These are phyloP conservation scores for cucumber (Cucumis sativus) DNA, from an alignment of 306 rosid genomes.

Conservation along the genomic window Cucumber_9930_V3 NC_026660.2:727001-727500, in stretches of 20 bases:
- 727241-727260: neutral
- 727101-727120: neutral
- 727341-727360: slow-evolving; percentile 90
- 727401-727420: neutral
- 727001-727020: neutral
- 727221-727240: neutral
- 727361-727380: slow-evolving; percentile 71
- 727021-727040: neutral
- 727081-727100: neutral
- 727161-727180: neutral
- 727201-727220: neutral
- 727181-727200: neutral
- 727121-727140: neutral
- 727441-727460: neutral
- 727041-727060: neutral
- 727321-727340: slow-evolving; percentile 56
- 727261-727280: slow-evolving; percentile 82
- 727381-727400: slow-evolving; percentile 14
- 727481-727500: slow-evolving; percentile 19
- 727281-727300: slow-evolving; percentile 82
- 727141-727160: neutral
- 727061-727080: neutral
- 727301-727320: slow-evolving; percentile 76
- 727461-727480: neutral
- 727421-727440: slow-evolving; percentile 5